A percentile compares a stretch with the other conserved stretches of the same genome.
Conservation (phyloP, 768 basidiomycete genomes). For the Sistotremastrum niveocremeum region DNA sequence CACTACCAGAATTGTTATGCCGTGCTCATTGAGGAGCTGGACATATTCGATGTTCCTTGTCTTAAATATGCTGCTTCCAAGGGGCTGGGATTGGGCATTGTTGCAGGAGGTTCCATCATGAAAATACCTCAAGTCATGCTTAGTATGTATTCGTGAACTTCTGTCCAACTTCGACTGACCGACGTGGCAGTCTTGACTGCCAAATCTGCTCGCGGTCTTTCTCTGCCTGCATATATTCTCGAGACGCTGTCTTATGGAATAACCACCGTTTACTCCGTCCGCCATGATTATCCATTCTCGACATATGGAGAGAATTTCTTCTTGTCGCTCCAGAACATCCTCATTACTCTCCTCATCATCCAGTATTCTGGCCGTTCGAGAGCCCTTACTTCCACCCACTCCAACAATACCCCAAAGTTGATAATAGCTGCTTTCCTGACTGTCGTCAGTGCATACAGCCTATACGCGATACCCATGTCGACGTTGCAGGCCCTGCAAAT, state of each 20-base stretch:
- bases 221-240: slow-evolving; percentile 73
- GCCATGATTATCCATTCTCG: slow-evolving; percentile 84
- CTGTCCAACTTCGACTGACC: background rate
- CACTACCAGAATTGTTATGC: slow-evolving; percentile 70
- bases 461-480: slow-evolving; percentile 34
- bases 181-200: slow-evolving; percentile 38
- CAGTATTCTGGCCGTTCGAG: slow-evolving; percentile 26
- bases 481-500: slow-evolving; percentile 63
- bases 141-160: slow-evolving; percentile 34
- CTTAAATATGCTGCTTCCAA: slow-evolving; percentile 89
- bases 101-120: slow-evolving; percentile 86
- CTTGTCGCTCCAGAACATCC: slow-evolving; percentile 75
- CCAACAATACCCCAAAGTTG: slow-evolving; percentile 18
- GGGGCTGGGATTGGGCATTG: slow-evolving; percentile 83
- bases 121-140: slow-evolving; percentile 90
- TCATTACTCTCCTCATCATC: slow-evolving; percentile 83
- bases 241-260: slow-evolving; percentile 89
- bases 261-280: slow-evolving; percentile 73
- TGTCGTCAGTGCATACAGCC: slow-evolving; percentile 16
- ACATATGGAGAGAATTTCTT: slow-evolving; percentile 98
- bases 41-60: slow-evolving; percentile 66
- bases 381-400: slow-evolving; percentile 4
- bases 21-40: slow-evolving; percentile 75
- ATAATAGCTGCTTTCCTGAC: slow-evolving; percentile 19
- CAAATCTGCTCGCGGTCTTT: slow-evolving; percentile 75